Evolutionary conservation across 169 alveolate species (phyloP), one percentile per base, ranked within the genome.

Genomic region (Sarcocystis neurona): DNA sequence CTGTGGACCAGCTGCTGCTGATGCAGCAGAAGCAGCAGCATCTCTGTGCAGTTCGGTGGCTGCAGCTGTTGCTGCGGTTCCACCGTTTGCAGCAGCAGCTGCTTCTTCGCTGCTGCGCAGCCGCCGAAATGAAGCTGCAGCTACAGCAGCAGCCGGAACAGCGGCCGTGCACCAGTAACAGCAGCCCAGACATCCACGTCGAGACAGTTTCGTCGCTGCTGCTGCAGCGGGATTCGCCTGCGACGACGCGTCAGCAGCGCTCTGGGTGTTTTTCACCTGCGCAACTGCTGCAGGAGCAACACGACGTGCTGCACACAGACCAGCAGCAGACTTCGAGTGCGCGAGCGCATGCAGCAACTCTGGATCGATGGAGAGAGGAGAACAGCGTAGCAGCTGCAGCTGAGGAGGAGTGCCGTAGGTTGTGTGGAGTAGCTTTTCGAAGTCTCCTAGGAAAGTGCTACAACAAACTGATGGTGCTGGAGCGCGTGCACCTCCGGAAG

Each of bases 401-500:
- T n/a, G 85, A 41, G 66, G 41, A 27, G 23, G 18, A 47, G 66
- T 58, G 85, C n/a, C 41, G 68, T 44, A 77, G 0, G 79, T 53
- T 37, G 56, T 12, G 32, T 72, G 82, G 20, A 34, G 58, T 2
- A 56, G 56, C 32, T 39, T 72, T 12, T 41, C 82, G 30, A 50
- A 27, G 30, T 48, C 88, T 50, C 79, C 34, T 53, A 39, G 88
- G 88, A 53, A 50, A 82, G 88, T 82, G 88, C 79, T 82, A 39
- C 79, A 60, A 60, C 79, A 77, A 79, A 32, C 88, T 82, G 53
- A 82, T 66, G 88, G 88, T 82, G 47, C 46, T 82, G 88, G 66
- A 58, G 48, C 56, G 27, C 44, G 56, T 50, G 30, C 88, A 82
- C 88, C 63, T 82, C 41, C 1, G 39, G 79, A 77, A 34, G 34